Base-by-base conservation (phyloP, 2,329 filamentous ascomycete genomes). In the Sclerotinia sclerotiorum region DNA sequence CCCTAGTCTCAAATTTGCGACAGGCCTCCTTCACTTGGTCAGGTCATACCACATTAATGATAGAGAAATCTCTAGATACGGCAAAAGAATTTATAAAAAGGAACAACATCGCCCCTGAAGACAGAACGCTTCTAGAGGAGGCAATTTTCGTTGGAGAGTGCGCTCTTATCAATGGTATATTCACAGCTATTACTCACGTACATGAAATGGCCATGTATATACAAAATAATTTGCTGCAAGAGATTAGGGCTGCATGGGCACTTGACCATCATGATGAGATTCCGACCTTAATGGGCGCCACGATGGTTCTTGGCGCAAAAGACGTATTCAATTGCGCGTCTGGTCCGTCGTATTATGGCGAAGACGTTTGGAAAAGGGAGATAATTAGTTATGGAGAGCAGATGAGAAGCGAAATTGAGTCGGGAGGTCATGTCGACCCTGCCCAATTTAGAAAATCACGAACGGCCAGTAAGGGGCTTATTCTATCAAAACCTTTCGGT, bases 11-110 rank as follows among this genome's bases (percentile, higher is more conserved):
- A 67, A 97, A 97, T 75, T 79, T 97, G 56, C 87, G 92, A 24
- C 90, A 95, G 75, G 89, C 92, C 8, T 92, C 91, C 61, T 97
- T 97, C 76, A 96, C 94, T 78, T 88, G 87, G 79, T 90, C 90
- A 0, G 94, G 93, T 60, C 93, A 90, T 74, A 86, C 87, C 0
- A 78, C 81, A 0, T 80, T 82, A 0, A 87, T 93, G 68, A 85
- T 97, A 3, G 70, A 78, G 2, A 86, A 82, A 39, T 86, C 91
- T 0, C 78, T 95, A 0, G 83, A 90, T 39, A 88, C 87, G 46
- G 89, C 90, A 0, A 82, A 85, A 64, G 82, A 82, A 48, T 97
- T 97, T 73, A 76, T 97, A 17, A 77, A 80, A 1, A 87, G 90
- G 67, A 83, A 86, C 39, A 82, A 84, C 15, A 83, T 90, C 0